phyloP scores from a whole-genome alignment of 495 filamentous ascomycete genomes.

The Hypoxylon lienhwacheense region DNA sequence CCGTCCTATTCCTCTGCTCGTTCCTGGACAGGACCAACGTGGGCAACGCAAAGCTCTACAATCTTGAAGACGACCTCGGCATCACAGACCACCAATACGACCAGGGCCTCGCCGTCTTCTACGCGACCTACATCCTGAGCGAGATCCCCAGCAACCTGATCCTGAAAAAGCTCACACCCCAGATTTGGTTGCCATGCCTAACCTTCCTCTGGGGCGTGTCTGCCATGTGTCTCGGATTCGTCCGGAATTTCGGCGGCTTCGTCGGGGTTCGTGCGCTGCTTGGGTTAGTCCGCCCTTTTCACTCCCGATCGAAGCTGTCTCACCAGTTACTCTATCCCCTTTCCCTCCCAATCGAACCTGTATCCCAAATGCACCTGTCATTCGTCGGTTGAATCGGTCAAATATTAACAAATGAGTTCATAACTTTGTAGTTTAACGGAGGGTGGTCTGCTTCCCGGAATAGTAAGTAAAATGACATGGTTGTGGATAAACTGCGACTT shows the following conservation, averaged over 20 bases:
- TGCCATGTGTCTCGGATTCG: conserved; percentile 72
- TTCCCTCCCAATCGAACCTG: background rate
- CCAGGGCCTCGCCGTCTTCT: conserved; percentile 58
- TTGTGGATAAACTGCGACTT: background rate
- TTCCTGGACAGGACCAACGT: conserved; percentile 83
- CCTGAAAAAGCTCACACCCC: conserved; percentile 71
- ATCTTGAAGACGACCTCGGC: conserved; percentile 63
- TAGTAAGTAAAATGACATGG: conserved; percentile 38
- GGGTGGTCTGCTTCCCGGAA: conserved; percentile 55
- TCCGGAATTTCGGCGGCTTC: conserved; percentile 71
- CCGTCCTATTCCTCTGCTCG: conserved; percentile 53
- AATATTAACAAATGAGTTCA: conserved; percentile 13
- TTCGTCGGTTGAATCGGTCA: background rate
- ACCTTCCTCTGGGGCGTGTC: conserved; percentile 59
- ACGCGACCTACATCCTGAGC: conserved; percentile 59
- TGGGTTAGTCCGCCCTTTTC: conserved; percentile 47
- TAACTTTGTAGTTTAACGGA: conserved; percentile 42
- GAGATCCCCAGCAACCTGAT: conserved; percentile 85
- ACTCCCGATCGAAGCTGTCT: conserved; percentile 9
- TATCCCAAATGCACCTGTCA: background rate
- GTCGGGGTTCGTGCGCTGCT: conserved; percentile 77
- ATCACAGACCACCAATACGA: conserved; percentile 74
- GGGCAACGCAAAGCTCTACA: conserved; percentile 80
- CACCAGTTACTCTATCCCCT: conserved; percentile 20
- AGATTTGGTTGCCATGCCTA: conserved; percentile 59